Conservation (phyloP, 1,139 yeast genomes). For the Eremothecium gossypii region DNA sequence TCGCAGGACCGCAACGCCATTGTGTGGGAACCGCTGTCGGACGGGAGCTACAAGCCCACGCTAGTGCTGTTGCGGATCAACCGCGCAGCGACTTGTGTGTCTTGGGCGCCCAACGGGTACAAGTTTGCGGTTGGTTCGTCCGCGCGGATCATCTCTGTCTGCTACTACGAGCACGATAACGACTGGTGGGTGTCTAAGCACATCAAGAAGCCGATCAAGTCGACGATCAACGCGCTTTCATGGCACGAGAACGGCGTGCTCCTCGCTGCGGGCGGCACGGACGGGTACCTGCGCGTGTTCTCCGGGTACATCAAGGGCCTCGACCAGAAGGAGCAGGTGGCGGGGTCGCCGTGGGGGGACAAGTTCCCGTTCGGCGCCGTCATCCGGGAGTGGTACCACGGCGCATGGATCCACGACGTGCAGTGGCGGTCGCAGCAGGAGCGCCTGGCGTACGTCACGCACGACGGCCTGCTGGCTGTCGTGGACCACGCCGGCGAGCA, state of each 20-base stretch:
- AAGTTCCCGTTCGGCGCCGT: conserved; percentile 92
- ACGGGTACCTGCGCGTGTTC: conserved; percentile 89
- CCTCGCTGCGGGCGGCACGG: conserved; percentile 87
- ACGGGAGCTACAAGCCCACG: conserved; percentile 71
- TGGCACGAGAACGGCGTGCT: conserved; percentile 96
- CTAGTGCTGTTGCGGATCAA: conserved; percentile 85
- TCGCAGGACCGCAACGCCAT: conserved; percentile 97
- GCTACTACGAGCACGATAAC: conserved; percentile 91
- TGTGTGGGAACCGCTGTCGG: conserved; percentile 77
- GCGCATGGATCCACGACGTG: conserved; percentile 92
- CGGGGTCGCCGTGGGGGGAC: conserved; percentile 82
- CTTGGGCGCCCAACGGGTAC: conserved; percentile 88
- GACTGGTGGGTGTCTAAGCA: conserved; percentile 99
- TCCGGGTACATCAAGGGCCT: conserved; percentile 88
- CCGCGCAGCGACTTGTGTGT: conserved; percentile 87
- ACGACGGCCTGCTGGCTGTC: conserved; percentile 67
- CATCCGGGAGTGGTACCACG: conserved; percentile 77
- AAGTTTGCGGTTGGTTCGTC: conserved; percentile 98
- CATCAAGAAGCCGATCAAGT: conserved; percentile 83
- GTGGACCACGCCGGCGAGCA: conserved; percentile 38
- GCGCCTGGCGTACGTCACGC: conserved; percentile 68
- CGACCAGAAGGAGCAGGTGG: conserved; percentile 64
- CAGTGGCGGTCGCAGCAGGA: conserved; percentile 77
- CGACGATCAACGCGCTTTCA: conserved; percentile 73
- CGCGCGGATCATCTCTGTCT: conserved; percentile 87